Percentiles rank a stretch among this genome's conserved stretches.
These are phyloP conservation scores for Candida succiphila DNA, from an alignment of 805 yeast genomes.

Conservation along the genomic window DNA sequence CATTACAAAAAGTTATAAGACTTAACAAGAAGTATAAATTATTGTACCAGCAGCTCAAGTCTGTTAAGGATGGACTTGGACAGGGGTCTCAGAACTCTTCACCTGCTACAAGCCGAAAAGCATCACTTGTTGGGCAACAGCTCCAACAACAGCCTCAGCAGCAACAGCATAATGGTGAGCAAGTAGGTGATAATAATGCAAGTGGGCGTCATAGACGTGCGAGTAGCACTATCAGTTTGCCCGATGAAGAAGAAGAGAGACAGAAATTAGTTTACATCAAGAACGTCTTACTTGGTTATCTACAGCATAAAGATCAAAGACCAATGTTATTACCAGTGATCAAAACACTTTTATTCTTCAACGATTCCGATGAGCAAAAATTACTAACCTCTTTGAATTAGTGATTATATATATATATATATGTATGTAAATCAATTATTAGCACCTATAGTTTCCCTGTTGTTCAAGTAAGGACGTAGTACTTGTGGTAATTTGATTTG, in stretches of 20 bases:
- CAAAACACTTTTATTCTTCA: constrained; percentile 60
- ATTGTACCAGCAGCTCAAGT: constrained; percentile 47
- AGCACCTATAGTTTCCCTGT: constrained; percentile 25
- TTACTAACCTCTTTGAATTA: constrained; percentile 17
- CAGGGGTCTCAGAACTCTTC: constrained; percentile 8
- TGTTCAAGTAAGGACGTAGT: constrained; percentile 66
- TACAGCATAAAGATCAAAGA: constrained; percentile 91
- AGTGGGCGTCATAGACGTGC: background rate
- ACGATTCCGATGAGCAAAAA: constrained; percentile 63
- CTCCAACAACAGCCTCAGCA: too few species aligned
- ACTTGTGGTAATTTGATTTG: constrained; percentile 57
- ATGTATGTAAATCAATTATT: background rate
- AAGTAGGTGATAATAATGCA: constrained; percentile 6
- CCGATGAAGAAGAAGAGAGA: constrained; percentile 17
- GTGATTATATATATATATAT: background rate
- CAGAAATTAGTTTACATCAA: constrained; percentile 65
- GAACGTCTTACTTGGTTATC: constrained; percentile 83
- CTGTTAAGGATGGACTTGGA: constrained; percentile 17
- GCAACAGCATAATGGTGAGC: constrained; percentile 1
- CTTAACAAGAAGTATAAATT: constrained; percentile 61
- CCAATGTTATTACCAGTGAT: constrained; percentile 78
- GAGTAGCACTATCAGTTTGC: background rate
- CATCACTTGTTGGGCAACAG: constrained; percentile 5
- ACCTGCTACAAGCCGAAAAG: constrained; percentile 13
- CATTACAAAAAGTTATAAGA: constrained; percentile 57